Evolutionary conservation across 164 flowering plant genomes (phyloP), one percentile per base, ranked within the genome.

Genomic region (Aristolochia fimbriata): DNA sequence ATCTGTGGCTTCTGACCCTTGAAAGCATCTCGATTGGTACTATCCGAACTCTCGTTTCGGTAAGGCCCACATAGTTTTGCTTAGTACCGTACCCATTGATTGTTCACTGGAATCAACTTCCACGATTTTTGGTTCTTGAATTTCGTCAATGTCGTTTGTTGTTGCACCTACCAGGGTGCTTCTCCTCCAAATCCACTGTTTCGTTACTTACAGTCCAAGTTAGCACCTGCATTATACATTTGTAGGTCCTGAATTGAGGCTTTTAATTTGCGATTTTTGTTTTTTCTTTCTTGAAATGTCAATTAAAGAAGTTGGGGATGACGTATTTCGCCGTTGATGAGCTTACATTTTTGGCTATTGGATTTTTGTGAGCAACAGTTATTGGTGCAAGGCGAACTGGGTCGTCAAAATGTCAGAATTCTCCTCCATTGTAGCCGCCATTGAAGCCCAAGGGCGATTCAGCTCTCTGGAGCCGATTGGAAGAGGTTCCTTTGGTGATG

Each of bases 401-500:
- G 19, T 3, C 15, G 31, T 9, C 59, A 37, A 67, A 58, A 93
- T 90, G 99, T 87, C 78, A 47, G 99, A 93, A 62, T 72, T 71
- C 1, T 83, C 78, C 8, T 82, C 83, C 20, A 55, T 84, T 21
- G 48, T 56, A 6, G 97, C 86, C 68, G 88, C 90, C 2, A 73
- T 88, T 6, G 93, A 90, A 23, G 66, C 86, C 10, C 43, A 37
- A 37, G 43, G 43, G 6, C 84, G 96, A 70, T 93, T 90, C 71
- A 76, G 76, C 69, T 71, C 79, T 6, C 68, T 86, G 77, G 96
- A 90, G 83, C 76, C 88, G 66, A 93, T 93, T 71, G 99, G 99
- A 33, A 78, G 82, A 72, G 99, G 99, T 25, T 93, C 99, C 3
- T 93, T 93, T 62, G 99, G 99, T 0, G 99, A 93, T 59, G 99